Evolutionary conservation across 2,329 filamentous ascomycete genomes (phyloP).

Genomic region (Aspergillus puulaauensis): DNA sequence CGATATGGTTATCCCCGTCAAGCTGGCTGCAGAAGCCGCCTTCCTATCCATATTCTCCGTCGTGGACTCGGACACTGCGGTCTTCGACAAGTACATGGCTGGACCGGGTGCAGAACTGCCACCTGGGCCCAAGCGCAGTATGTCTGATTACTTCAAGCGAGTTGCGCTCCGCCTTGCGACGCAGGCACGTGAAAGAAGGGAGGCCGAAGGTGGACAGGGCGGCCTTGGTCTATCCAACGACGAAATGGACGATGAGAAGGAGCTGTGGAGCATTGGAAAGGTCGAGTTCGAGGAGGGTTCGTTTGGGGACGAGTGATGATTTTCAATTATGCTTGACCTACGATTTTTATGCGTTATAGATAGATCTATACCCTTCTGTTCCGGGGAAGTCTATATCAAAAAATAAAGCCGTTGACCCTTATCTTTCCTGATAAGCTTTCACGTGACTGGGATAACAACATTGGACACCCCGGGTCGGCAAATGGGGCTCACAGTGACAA

Average conservation of each 20-base stretch:
- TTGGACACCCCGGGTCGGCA: neutral
- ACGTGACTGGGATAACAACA: neutral
- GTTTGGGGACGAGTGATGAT: slow-evolving; percentile 34
- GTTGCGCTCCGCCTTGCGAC: slow-evolving; percentile 80
- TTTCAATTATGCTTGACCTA: slow-evolving; percentile 14
- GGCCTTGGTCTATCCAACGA: slow-evolving; percentile 84
- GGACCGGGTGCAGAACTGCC: slow-evolving; percentile 66
- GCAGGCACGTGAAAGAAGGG: slow-evolving; percentile 83
- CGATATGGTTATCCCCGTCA: slow-evolving; percentile 90
- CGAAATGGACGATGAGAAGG: slow-evolving; percentile 89
- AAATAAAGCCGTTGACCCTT: neutral
- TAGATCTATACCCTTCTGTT: slow-evolving; percentile 27
- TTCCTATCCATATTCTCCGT: slow-evolving; percentile 90
- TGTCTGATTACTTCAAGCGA: slow-evolving; percentile 96
- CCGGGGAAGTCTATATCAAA: slow-evolving; percentile 13
- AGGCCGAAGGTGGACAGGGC: slow-evolving; percentile 86
- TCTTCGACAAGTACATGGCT: slow-evolving; percentile 89
- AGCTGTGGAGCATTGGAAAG: slow-evolving; percentile 93
- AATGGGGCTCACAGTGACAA: too few relatives aligned
- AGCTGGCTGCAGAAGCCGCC: slow-evolving; percentile 89
- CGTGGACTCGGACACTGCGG: slow-evolving; percentile 76
- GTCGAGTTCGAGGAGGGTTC: slow-evolving; percentile 70
- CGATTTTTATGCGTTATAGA: slow-evolving; percentile 16
- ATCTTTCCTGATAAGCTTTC: neutral
- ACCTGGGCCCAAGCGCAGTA: slow-evolving; percentile 76